Percentiles rank a stretch among this genome's conserved stretches.
phyloP scores from a whole-genome alignment of 768 basidiomycete species.

The Antrodiella citrinella region DNA sequence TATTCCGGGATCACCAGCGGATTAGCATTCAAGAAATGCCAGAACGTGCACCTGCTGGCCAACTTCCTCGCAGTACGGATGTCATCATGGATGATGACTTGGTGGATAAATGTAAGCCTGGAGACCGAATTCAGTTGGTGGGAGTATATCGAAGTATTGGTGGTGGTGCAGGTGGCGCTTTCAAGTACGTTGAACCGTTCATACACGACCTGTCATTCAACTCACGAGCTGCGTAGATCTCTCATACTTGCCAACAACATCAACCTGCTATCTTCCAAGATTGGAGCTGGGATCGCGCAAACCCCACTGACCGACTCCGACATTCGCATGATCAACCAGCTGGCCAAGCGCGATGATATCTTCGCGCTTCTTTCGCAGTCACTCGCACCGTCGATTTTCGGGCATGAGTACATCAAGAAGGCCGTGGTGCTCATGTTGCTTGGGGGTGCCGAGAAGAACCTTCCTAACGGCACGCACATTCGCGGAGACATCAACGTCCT shows the following conservation, averaged over 20 bases:
- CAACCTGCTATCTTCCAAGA: slow-evolving; percentile 89
- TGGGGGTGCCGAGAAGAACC: slow-evolving; percentile 95
- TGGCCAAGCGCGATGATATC: slow-evolving; percentile 80
- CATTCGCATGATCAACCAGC: slow-evolving; percentile 92
- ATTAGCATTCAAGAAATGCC: slow-evolving; percentile 99
- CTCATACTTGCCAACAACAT: slow-evolving; percentile 92
- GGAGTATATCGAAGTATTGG: slow-evolving; percentile 93
- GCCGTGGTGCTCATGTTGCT: slow-evolving; percentile 89
- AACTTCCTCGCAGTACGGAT: slow-evolving; percentile 92
- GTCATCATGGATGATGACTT: slow-evolving; percentile 94
- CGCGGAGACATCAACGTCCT: slow-evolving; percentile 99
- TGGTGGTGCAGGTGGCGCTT: slow-evolving; percentile 83
- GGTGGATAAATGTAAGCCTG: slow-evolving; percentile 96
- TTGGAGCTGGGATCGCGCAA: slow-evolving; percentile 92
- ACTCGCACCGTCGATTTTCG: slow-evolving; percentile 94
- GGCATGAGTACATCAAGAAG: slow-evolving; percentile 92
- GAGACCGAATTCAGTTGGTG: slow-evolving; percentile 94
- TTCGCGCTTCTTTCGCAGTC: slow-evolving; percentile 88
- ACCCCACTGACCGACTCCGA: slow-evolving; percentile 87
- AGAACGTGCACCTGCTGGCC: slow-evolving; percentile 94
- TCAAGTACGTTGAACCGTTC: slow-evolving; percentile 74
- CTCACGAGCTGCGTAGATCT: no score
- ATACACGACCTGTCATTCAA: no score
- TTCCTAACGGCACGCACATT: slow-evolving; percentile 95
- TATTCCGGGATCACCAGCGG: slow-evolving; percentile 94